phyloP scores from a whole-genome alignment of 768 basidiomycete genomes.

The Termitomyces titanicus region DNA sequence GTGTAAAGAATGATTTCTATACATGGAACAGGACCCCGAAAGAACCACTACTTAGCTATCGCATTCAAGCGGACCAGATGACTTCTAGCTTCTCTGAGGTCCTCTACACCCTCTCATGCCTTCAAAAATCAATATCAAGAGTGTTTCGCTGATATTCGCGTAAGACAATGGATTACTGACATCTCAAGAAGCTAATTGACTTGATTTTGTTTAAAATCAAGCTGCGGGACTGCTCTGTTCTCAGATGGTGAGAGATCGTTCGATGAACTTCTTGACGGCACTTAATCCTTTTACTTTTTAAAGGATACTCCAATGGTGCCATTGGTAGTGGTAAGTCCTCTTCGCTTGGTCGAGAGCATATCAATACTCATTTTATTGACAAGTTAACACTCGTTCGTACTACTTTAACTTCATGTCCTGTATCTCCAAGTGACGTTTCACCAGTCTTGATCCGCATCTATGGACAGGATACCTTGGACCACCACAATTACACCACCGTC shows the following conservation, averaged over 20 bases:
- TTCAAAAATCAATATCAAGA: conserved; percentile 4
- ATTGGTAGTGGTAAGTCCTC: conserved; percentile 64
- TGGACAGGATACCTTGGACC: conserved; percentile 43
- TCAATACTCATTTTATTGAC: background rate
- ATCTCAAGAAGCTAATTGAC: background rate
- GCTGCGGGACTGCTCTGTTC: conserved; percentile 83
- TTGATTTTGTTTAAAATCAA: conserved; percentile 16
- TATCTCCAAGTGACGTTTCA: background rate
- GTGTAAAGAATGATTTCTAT: background rate
- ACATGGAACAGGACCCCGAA: background rate
- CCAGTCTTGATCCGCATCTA: conserved; percentile 71
- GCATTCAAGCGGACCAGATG: background rate
- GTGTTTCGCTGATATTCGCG: conserved; percentile 1
- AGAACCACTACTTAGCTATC: background rate
- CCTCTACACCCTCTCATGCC: background rate
- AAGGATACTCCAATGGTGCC: conserved; percentile 80
- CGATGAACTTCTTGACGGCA: background rate
- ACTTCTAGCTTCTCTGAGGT: background rate
- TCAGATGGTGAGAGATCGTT: conserved; percentile 61
- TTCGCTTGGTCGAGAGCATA: background rate
- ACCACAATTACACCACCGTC: conserved; percentile 57
- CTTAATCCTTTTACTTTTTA: background rate
- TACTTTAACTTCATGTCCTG: background rate
- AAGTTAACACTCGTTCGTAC: conserved; percentile 65
- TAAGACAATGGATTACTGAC: background rate